Base-by-base conservation (phyloP, 1,139 yeast species). In the Pichia sorboxylosa region DNA sequence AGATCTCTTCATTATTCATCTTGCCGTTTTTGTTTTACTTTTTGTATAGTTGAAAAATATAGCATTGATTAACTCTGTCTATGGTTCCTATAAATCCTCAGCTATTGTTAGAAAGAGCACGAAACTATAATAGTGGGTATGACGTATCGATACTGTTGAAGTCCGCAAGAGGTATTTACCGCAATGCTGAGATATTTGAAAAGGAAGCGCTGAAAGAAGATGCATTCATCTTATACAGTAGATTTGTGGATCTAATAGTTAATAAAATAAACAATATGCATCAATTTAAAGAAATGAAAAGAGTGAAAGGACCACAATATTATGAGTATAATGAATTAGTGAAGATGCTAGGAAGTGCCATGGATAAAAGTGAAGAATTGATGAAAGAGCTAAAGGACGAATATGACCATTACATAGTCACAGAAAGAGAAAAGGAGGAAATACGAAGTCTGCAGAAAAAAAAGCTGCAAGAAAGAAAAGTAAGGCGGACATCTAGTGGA, bases 231-330 rank as follows among this genome's bases (percentile, higher is more conserved):
- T 48, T 70, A 31, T 67, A 66, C 43, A 48, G 62, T 24, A 49
- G 77, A 33, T 67, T 63, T 42, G 59, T 69, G 6, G 71, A 70
- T 36, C 53, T 71, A 33, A 57, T 69, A 25, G 58, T 66, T 34
- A 61, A 66, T 48, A 54, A 55, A 28, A 45, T 71, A 30, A 60
- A 63, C 5, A 47, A 39, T 3, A 72, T 67, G 38, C 69, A 71
- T 1, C 65, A 59, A 23, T 42, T 63, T 29, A 49, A 48, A 31
- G 36, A 38, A 14, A 51, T 49, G 26, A 51, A 54, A 6, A 33
- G 39, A 11, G 44, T 39, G 3, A 44, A 47, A 9, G 45, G 40
- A 11, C 29, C 29, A 11, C 13, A 43, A 8, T 49, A 52, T 31
- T 15, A 30, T 13, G 44, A 42, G 18, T 55, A 51, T 30, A 21